Evolutionary conservation across 148 eudicot species (phyloP).

Genomic region (Persicaria maculosa): DNA sequence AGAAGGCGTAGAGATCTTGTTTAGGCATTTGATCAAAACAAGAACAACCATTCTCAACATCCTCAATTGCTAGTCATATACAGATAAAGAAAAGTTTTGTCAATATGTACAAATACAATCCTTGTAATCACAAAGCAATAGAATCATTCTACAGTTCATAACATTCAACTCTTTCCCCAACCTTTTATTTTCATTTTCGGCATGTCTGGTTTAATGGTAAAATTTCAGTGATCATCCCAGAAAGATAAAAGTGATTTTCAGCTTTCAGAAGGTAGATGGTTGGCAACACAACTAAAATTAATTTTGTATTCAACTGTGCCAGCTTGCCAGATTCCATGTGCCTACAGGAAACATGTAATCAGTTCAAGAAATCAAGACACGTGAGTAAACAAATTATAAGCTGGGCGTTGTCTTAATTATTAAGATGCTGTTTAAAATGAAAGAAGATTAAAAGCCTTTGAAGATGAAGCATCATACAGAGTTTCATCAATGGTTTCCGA

Average conservation of each 20-base stretch:
- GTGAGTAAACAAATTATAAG: too few relatives aligned
- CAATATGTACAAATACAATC: neutral
- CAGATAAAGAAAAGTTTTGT: neutral
- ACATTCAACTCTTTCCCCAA: too few relatives aligned
- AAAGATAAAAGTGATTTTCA: neutral
- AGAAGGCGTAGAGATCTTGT: conserved; percentile 20
- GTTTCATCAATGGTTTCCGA: too few relatives aligned
- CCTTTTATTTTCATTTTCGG: too few relatives aligned
- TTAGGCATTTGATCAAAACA: conserved; percentile 23
- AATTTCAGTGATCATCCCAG: too few relatives aligned
- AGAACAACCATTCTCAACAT: conserved; percentile 28
- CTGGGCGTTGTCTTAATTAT: neutral
- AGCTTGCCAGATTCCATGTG: too few relatives aligned
- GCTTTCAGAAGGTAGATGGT: too few relatives aligned
- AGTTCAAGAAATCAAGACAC: too few relatives aligned
- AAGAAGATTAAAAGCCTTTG: neutral
- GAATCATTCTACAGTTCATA: neutral
- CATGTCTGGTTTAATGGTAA: neutral
- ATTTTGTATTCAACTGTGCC: too few relatives aligned
- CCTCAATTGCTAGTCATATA: conserved; percentile 11
- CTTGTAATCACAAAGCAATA: neutral
- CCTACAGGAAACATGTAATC: too few relatives aligned
- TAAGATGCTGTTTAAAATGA: neutral
- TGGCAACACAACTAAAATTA: too few relatives aligned
- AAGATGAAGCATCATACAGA: too few relatives aligned